Base-by-base conservation (phyloP, 805 yeast species). In the Komagataella pastoris region DNA sequence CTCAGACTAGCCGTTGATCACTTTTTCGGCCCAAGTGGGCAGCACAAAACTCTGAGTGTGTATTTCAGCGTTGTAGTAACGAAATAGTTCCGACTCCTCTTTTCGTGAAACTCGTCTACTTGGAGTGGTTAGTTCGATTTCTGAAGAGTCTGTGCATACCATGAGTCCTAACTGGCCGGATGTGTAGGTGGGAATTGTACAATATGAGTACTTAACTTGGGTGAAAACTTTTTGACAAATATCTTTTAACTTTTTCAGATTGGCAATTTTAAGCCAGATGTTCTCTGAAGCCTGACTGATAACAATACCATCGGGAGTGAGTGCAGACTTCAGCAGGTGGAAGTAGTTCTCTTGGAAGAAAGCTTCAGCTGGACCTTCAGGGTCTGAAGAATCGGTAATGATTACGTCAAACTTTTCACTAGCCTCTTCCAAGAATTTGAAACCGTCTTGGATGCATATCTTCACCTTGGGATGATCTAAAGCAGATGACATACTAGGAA, bases 131-230 rank as follows among this genome's bases (percentile, higher is more conserved):
- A 91, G 85, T 56, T 83, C 73, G 49, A 83, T 81, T 23, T 67
- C 59, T 14, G 77, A 65, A 63, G 86, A 85, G 73, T 89, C 91
- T 56, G 84, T 77, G 68, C 97, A 90, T 54, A 91, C 90, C 96
- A 91, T 88, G 72, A 93, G 88, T n/a, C 98, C 99, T 63, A 91
- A 85, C 67, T 89, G 95, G 57, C 99, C 99, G 17, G 96, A 83
- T 57, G 99, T 96, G 65, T 91, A 91, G 54, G 98, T 90, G 64
- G 99, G 99, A 59, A 90, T 88, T 64, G 93, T 80, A 54, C 95
- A 85, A 73, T 87, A 86, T 40, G 95, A 89, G 66, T 89, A 90
- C 65, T 85, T 93, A 46, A 85, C 97, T 51, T 80, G 85, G 48
- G 97, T 95, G 83, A 91, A 91, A 48, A 91, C 88, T 56, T 80